phyloP scores from a whole-genome alignment of 176 grass and related monocot species.

The Microstegium vimineum region DNA sequence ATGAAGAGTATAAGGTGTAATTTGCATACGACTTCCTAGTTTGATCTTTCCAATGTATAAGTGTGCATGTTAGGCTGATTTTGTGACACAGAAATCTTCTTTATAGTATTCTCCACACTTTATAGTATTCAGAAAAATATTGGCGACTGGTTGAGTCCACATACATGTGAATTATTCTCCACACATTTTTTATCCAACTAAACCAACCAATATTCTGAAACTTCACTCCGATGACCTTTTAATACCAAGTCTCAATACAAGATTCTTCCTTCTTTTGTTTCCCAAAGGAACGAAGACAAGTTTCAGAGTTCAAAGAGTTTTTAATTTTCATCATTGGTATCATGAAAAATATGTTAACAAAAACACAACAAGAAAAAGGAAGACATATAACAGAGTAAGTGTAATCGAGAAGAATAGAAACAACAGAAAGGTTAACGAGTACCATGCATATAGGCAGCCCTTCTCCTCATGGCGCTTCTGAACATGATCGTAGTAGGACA shows the following conservation, averaged over 20 bases:
- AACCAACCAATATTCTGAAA: not conserved
- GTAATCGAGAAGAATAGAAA: constrained; percentile 2
- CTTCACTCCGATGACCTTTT: not conserved
- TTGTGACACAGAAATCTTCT: not conserved
- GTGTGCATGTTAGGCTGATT: not conserved
- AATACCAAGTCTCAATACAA: not conserved
- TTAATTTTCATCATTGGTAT: not conserved
- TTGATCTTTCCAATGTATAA: not conserved
- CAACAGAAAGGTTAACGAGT: constrained; percentile 11
- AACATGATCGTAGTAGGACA: constrained; percentile 76
- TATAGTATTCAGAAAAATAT: not conserved
- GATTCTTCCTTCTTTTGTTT: not conserved
- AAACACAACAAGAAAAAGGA: not conserved
- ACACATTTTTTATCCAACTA: not conserved
- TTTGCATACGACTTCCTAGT: not conserved
- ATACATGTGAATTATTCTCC: not conserved
- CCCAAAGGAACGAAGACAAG: not conserved
- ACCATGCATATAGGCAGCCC: constrained; percentile 90
- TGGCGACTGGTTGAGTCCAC: not conserved
- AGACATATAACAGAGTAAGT: not conserved
- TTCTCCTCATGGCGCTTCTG: constrained; percentile 77
- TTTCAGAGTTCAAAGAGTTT: not conserved
- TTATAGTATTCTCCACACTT: not conserved
- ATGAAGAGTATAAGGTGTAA: not conserved
- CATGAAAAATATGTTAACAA: not conserved